Percentiles rank a stretch among this genome's conserved stretches.
Conservation (phyloP, 1,284 basidiomycete genomes). For the Sparassis latifolia region DNA sequence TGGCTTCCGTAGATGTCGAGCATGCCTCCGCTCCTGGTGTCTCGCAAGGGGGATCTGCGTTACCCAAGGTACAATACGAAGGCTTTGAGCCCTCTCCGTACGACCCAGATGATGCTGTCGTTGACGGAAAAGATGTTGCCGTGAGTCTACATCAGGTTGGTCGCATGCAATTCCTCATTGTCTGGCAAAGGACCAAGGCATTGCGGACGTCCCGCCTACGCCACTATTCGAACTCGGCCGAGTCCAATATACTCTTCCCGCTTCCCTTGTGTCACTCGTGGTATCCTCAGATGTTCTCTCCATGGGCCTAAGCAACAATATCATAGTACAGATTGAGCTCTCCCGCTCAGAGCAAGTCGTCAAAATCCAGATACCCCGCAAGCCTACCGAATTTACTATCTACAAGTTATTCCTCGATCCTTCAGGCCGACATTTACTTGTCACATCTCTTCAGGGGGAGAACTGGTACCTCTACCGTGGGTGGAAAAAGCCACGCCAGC, state of each 20-base stretch:
- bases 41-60: constrained; percentile 32
- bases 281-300: constrained; percentile 84
- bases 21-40: constrained; percentile 57
- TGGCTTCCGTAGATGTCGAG: constrained; percentile 63
- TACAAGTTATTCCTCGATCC: constrained; percentile 87
- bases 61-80: constrained; percentile 69
- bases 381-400: constrained; percentile 62
- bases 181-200: constrained; percentile 9
- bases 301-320: constrained; percentile 76
- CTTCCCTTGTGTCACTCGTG: constrained; percentile 71
- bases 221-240: constrained; percentile 81
- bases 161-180: not conserved
- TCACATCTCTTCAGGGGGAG: constrained; percentile 85
- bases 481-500: constrained; percentile 73
- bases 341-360: constrained; percentile 76
- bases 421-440: constrained; percentile 82
- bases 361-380: constrained; percentile 71
- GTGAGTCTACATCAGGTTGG: constrained; percentile 16
- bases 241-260: constrained; percentile 86
- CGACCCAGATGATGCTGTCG: constrained; percentile 36
- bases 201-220: constrained; percentile 17
- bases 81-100: constrained; percentile 77
- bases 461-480: constrained; percentile 87
- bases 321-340: constrained; percentile 80
- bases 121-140: constrained; percentile 12